Conservation (phyloP, 2,329 filamentous ascomycete species). For the Nigrospora sphaerica region DNA sequence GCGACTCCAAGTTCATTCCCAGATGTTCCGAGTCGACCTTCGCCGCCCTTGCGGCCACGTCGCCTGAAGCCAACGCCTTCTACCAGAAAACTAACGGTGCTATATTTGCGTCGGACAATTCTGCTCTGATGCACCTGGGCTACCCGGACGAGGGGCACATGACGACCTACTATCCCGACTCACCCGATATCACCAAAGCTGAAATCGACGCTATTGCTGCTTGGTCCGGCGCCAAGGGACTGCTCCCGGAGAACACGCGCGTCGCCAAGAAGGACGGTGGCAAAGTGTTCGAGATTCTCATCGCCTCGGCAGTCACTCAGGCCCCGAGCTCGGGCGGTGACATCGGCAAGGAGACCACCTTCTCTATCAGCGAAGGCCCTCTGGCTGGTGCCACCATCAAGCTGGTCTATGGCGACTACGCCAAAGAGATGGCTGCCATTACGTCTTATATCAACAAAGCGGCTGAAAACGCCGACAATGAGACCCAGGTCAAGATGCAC, state of each 20-base stretch:
- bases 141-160: constrained; percentile 69
- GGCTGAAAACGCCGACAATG: constrained; percentile 62
- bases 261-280: constrained; percentile 59
- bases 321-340: constrained; percentile 60
- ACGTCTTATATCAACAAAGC: constrained; percentile 62
- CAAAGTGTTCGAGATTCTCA: constrained; percentile 60
- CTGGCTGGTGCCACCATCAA: constrained; percentile 62
- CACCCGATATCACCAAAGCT: constrained; percentile 62
- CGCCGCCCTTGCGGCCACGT: constrained; percentile 54
- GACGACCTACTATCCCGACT: constrained; percentile 78
- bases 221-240: constrained; percentile 64
- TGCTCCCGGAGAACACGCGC: constrained; percentile 72
- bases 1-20: constrained; percentile 78
- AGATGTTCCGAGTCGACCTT: constrained; percentile 58
- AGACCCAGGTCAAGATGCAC: constrained; percentile 58
- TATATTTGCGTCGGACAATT: constrained; percentile 62
- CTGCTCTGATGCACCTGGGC: constrained; percentile 66
- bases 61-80: constrained; percentile 52
- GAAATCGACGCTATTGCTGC: constrained; percentile 69
- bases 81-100: constrained; percentile 63
- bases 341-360: constrained; percentile 58
- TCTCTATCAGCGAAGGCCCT: constrained; percentile 49
- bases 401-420: constrained; percentile 69
- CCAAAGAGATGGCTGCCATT: constrained; percentile 63
- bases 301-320: constrained; percentile 58